phyloP scores from a whole-genome alignment of 2,329 filamentous ascomycete species.

The Fusarium denticulatum region DNA sequence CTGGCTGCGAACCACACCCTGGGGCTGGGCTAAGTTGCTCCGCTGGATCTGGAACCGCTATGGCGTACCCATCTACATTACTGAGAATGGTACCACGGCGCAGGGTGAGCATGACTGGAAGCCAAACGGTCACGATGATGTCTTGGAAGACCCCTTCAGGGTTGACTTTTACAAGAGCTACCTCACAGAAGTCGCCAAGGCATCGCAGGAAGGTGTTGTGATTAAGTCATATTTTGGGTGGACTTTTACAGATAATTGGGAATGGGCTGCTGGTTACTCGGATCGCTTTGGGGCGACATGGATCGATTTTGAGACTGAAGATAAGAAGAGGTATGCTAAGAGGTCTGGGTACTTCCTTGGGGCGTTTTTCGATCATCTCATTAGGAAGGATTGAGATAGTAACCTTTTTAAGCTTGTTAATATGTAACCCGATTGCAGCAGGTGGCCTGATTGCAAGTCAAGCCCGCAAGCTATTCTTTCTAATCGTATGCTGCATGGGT shows the following conservation, averaged over 20 bases:
- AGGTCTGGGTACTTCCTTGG: constrained; percentile 37
- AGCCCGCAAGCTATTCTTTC: not conserved
- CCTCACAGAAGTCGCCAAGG: constrained; percentile 50
- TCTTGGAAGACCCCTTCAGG: constrained; percentile 51
- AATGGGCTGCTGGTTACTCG: constrained; percentile 54
- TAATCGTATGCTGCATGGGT: not conserved
- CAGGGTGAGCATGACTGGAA: constrained; percentile 50
- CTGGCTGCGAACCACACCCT: constrained; percentile 52
- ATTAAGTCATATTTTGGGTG: constrained; percentile 55
- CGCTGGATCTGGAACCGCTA: constrained; percentile 55
- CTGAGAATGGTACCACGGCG: constrained; percentile 55
- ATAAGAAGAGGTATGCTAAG: constrained; percentile 35
- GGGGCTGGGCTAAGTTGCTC: constrained; percentile 51
- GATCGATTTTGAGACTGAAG: constrained; percentile 48
- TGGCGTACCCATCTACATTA: constrained; percentile 54
- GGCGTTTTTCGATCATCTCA: constrained; percentile 31
- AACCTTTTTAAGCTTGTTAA: not conserved
- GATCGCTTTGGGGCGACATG: constrained; percentile 54
- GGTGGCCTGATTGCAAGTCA: not conserved
- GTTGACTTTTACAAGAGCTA: constrained; percentile 53
- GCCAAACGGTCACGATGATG: constrained; percentile 44
- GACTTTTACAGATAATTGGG: constrained; percentile 57
- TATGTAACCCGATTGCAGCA: not conserved
- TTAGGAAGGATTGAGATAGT: not conserved
- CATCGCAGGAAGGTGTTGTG: constrained; percentile 50